phyloP scores from a whole-genome alignment of 768 basidiomycete species.

The Mycena indigotica region DNA sequence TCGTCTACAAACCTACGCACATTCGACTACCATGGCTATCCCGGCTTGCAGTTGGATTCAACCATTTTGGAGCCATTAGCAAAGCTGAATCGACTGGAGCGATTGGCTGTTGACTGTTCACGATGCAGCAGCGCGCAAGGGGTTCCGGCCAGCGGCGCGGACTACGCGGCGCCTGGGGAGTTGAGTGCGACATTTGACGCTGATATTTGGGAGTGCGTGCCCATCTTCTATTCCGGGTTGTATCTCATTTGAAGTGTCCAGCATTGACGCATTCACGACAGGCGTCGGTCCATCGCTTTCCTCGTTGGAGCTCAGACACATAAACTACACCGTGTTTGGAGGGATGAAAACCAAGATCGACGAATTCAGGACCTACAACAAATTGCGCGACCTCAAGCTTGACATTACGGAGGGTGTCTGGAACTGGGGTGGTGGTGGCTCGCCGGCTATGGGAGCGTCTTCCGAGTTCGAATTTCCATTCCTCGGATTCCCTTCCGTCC shows the following conservation, averaged over 20 bases:
- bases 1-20: not conserved
- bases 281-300: constrained; percentile 14
- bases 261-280: constrained; percentile 7
- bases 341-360: constrained; percentile 5
- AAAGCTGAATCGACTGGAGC: not conserved
- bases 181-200: constrained; percentile 9
- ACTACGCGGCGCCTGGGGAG: constrained; percentile 4
- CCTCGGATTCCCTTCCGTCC: constrained; percentile 25
- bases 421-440: constrained; percentile 25
- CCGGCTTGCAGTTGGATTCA: not conserved
- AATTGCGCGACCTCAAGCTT: constrained; percentile 19
- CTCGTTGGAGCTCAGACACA: constrained; percentile 16
- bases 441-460: constrained; percentile 24
- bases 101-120: not conserved
- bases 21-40: constrained; percentile 2
- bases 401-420: constrained; percentile 28
- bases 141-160: not conserved
- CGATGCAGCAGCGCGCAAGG: not conserved
- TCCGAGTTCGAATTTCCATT: constrained; percentile 12
- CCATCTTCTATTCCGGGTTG: not conserved
- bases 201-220: constrained; percentile 14
- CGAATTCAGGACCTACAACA: constrained; percentile 15
- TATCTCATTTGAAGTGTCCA: not conserved
- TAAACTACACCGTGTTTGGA: constrained; percentile 15
- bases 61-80: not conserved